Evolutionary conservation across 208 protist genomes (phyloP).

Genomic region (Acanthamoeba triangularis): DNA sequence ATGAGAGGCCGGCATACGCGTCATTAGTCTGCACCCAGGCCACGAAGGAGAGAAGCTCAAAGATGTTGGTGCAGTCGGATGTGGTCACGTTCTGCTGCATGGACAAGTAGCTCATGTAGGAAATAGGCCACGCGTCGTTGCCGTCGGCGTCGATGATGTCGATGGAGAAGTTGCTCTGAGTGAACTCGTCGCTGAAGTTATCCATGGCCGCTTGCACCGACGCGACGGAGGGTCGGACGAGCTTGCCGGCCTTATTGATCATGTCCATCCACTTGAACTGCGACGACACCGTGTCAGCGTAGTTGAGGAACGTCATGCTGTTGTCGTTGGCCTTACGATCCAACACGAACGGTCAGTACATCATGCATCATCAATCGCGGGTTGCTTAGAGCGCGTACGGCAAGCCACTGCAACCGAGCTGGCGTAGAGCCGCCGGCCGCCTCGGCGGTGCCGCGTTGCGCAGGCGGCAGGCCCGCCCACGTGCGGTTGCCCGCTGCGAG

Average conservation of each 20-base stretch:
- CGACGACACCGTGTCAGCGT: not conserved
- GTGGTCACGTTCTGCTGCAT: not conserved
- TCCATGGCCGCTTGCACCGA: not conserved
- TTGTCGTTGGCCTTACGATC: too few relatives aligned
- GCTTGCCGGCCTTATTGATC: slow-evolving; percentile 29
- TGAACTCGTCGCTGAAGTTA: not conserved
- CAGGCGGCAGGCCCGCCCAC: not conserved
- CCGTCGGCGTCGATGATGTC: slow-evolving; percentile 9
- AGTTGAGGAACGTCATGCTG: not conserved
- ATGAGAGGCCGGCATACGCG: not conserved
- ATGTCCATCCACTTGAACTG: not conserved
- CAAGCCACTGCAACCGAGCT: too few relatives aligned
- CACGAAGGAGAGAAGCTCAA: not conserved
- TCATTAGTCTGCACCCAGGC: slow-evolving; percentile 20
- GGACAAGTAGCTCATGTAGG: slow-evolving; percentile 6
- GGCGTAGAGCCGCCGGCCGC: not conserved
- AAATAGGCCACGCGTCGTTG: not conserved
- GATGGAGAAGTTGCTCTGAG: not conserved
- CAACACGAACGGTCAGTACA: too few relatives aligned
- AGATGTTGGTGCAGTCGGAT: not conserved
- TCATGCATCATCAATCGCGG: too few relatives aligned
- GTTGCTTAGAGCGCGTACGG: too few relatives aligned
- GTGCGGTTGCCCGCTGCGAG: not conserved
- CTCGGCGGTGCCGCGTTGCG: not conserved
- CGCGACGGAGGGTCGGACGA: not conserved